Conservation (phyloP, 805 yeast genomes). For the Yarrowia divulgata region DNA sequence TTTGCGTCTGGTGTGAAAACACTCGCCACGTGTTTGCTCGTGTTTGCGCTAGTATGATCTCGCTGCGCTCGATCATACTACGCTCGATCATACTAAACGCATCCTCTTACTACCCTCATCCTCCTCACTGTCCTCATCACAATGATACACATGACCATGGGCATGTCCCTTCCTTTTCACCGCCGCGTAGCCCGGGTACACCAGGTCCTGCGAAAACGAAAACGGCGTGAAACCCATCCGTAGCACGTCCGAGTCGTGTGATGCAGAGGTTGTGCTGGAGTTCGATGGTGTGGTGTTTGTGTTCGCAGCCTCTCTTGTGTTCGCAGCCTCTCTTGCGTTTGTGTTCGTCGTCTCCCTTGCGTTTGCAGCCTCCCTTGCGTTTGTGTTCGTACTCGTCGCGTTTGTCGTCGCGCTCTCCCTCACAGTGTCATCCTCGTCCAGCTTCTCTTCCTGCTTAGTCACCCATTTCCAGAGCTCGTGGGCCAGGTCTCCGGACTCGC, state of each 20-base stretch:
- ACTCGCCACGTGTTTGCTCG: too few relatives aligned
- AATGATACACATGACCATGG: conserved; percentile 25
- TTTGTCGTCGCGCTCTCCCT: conserved; percentile 11
- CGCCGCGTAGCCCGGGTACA: conserved; percentile 29
- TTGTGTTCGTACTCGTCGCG: background rate
- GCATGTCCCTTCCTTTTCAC: conserved; percentile 31
- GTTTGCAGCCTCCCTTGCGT: background rate
- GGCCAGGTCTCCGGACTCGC: conserved; percentile 19
- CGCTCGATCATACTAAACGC: conserved; percentile 6
- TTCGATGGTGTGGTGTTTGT: background rate
- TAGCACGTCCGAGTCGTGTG: background rate
- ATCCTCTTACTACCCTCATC: conserved; percentile 30
- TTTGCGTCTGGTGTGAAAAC: too few relatives aligned
- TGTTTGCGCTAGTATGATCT: background rate
- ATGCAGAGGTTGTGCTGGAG: background rate
- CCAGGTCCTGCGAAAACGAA: conserved; percentile 10
- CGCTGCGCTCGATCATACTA: conserved; percentile 1
- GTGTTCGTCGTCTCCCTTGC: background rate
- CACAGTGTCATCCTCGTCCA: conserved; percentile 30
- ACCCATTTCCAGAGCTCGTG: conserved; percentile 39
- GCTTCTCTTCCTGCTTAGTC: conserved; percentile 2
- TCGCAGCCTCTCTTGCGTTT: background rate
- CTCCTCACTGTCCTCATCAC: conserved; percentile 29
- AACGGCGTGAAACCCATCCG: conserved; percentile 8
- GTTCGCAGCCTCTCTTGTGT: too few relatives aligned